Evolutionary conservation across 164 flowering plant genomes (phyloP).

Genomic region (Sedum album): DNA sequence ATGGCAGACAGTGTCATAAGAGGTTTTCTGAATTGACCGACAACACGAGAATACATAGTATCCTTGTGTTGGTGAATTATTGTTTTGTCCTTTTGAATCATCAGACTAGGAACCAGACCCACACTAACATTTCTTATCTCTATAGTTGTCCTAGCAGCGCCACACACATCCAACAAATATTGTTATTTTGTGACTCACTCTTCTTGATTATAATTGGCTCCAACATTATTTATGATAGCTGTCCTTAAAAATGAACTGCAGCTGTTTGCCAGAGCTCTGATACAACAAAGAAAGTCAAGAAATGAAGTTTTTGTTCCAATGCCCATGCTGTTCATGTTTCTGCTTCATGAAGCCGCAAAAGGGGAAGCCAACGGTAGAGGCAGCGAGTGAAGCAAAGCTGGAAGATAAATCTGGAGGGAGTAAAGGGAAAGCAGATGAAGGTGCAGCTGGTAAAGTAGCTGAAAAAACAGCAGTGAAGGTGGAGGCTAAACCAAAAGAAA

Average conservation of each 20-base stretch:
- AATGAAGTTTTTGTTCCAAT: conserved; percentile 97
- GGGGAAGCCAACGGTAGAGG: conserved; percentile 46
- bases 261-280: conserved; percentile 3
- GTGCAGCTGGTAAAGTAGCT: neutral
- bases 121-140: neutral
- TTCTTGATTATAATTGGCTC: neutral
- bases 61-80: neutral
- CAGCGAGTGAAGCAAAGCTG: neutral
- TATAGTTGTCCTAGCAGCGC: neutral
- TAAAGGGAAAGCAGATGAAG: neutral
- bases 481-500: neutral
- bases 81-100: neutral
- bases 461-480: neutral
- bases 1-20: neutral
- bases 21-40: neutral
- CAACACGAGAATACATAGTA: neutral
- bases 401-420: conserved; percentile 11
- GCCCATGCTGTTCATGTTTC: conserved; percentile 90
- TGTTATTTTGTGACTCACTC: neutral
- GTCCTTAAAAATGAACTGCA: neutral
- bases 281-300: conserved; percentile 7
- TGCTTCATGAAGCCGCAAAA: conserved; percentile 83
- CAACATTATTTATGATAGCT: neutral
- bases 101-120: neutral
- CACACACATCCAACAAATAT: neutral